phyloP scores from a whole-genome alignment of 2,329 filamentous ascomycete species.

The Botryotinia narcissicola region DNA sequence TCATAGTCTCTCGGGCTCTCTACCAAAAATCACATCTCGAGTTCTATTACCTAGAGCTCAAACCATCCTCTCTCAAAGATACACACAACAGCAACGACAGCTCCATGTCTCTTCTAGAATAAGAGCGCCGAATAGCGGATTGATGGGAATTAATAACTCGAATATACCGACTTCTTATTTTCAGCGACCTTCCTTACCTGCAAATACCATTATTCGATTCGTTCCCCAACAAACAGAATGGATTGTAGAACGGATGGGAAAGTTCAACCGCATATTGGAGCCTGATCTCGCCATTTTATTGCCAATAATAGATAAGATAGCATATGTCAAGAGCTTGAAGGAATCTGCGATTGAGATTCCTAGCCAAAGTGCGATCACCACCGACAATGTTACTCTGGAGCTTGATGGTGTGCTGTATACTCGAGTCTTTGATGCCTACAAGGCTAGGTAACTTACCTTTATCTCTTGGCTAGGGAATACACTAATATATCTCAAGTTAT shows the following conservation, averaged over 20 bases:
- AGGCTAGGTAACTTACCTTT: constrained; percentile 68
- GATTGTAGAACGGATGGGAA: constrained; percentile 99
- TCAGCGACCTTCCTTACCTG: constrained; percentile 69
- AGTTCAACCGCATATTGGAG: constrained; percentile 89
- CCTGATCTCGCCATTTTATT: constrained; percentile 86
- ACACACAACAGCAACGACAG: constrained; percentile 32
- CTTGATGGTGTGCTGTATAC: constrained; percentile 95
- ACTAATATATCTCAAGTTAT: constrained; percentile 58
- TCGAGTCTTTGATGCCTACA: constrained; percentile 95
- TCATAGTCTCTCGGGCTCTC: constrained; percentile 24
- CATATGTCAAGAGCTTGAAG: constrained; percentile 97
- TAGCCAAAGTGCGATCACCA: constrained; percentile 95
- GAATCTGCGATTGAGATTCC: constrained; percentile 96
- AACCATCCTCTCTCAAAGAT: constrained; percentile 25
- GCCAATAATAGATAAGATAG: constrained; percentile 90
- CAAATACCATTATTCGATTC: constrained; percentile 93
- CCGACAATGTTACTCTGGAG: constrained; percentile 96
- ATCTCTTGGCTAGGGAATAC: not conserved
- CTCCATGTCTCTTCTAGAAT: constrained; percentile 32
- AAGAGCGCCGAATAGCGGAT: constrained; percentile 32
- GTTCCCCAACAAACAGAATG: constrained; percentile 99
- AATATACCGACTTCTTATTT: constrained; percentile 72
- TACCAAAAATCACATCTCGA: constrained; percentile 25
- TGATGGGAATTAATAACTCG: constrained; percentile 39
- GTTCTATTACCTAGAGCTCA: constrained; percentile 28